Evolutionary conservation across 169 alveolate genomes (phyloP).

Genomic region (Cryptosporidium bovis): DNA sequence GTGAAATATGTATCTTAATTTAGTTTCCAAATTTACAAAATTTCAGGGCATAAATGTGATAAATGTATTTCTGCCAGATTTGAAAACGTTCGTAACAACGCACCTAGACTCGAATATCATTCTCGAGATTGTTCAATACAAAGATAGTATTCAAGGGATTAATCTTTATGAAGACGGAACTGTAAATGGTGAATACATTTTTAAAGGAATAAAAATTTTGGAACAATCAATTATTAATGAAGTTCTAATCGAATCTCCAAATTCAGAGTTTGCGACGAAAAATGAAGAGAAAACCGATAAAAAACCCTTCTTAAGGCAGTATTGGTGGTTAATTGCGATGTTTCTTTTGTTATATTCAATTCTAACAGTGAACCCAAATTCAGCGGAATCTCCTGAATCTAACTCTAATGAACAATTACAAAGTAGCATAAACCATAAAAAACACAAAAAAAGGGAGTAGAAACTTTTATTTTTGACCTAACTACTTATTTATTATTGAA

Average conservation of each 20-base stretch:
- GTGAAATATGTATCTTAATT: not conserved
- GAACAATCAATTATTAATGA: not conserved
- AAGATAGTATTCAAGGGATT: conserved; percentile 5
- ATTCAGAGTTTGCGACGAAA: not conserved
- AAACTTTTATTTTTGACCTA: not conserved
- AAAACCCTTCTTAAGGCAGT: conserved; percentile 18
- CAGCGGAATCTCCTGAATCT: conserved; percentile 21
- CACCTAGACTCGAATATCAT: conserved; percentile 23
- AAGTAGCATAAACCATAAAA: not conserved
- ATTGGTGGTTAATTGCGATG: conserved; percentile 67
- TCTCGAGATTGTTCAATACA: not conserved
- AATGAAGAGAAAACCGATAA: not conserved
- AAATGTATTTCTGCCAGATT: conserved; percentile 8
- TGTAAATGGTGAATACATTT: not conserved
- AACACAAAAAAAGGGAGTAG: not conserved
- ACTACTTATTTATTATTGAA: conserved; percentile 27
- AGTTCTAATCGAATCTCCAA: not conserved
- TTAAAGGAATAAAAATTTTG: conserved; percentile 8
- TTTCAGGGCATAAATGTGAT: conserved; percentile 31
- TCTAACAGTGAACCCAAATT: conserved; percentile 14
- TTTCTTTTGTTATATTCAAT: conserved; percentile 34
- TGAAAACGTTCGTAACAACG: not conserved
- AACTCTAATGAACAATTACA: conserved; percentile 1
- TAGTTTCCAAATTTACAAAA: not conserved
- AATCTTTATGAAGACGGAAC: not conserved